phyloP scores from a whole-genome alignment of 768 basidiomycete genomes.

The Coprinopsis cinerea region DNA sequence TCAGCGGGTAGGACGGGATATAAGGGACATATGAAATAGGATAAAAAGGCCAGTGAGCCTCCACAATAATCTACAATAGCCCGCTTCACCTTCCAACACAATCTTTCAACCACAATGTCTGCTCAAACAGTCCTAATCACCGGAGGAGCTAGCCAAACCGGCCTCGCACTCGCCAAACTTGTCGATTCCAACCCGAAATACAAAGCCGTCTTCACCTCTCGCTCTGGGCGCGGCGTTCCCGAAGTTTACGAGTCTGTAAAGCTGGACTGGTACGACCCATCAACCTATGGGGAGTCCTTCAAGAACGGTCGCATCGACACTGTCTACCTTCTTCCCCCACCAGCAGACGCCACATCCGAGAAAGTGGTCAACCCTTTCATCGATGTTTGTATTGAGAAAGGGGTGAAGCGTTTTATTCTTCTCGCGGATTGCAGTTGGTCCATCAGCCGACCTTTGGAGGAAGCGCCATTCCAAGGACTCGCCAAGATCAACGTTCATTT shows the following conservation, averaged over 20 bases:
- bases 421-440: conserved; percentile 19
- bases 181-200: conserved; percentile 14
- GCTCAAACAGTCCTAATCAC: conserved; percentile 23
- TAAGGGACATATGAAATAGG: too few relatives aligned
- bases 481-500: conserved; percentile 32
- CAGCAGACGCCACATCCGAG: conserved; percentile 12
- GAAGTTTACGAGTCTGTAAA: conserved; percentile 15
- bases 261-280: conserved; percentile 32
- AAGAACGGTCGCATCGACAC: conserved; percentile 18
- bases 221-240: conserved; percentile 14
- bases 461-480: not conserved
- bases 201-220: conserved; percentile 17
- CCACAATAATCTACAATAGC: too few relatives aligned
- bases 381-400: conserved; percentile 20
- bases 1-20: too few relatives aligned
- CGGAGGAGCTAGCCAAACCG: conserved; percentile 23
- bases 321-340: conserved; percentile 26
- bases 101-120: conserved; percentile 12
- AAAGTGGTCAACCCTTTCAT: conserved; percentile 24
- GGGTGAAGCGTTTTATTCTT: conserved; percentile 23
- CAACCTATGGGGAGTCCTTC: conserved; percentile 13
- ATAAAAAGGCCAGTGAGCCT: too few relatives aligned
- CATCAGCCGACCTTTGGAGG: not conserved
- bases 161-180: conserved; percentile 16
- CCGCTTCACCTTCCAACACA: not conserved